These are phyloP conservation scores for Heritiera fomes DNA, from an alignment of 345 rosid species.

Conservation along the genomic window DNA sequence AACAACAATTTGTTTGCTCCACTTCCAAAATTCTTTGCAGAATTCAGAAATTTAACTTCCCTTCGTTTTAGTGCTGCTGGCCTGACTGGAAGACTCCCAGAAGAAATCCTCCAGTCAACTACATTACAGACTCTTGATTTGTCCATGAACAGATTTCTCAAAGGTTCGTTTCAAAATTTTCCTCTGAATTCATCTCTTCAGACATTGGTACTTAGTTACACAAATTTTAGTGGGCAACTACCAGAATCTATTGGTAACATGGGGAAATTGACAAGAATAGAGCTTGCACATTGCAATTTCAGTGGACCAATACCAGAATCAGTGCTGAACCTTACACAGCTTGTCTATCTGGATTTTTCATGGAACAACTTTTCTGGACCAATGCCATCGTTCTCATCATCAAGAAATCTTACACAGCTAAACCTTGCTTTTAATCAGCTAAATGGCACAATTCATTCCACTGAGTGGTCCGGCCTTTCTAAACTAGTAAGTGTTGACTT, in stretches of 20 bases:
- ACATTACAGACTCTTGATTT: slow-evolving; percentile 36
- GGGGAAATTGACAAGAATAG: slow-evolving; percentile 28
- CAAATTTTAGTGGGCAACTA: slow-evolving; percentile 30
- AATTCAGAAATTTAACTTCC: slow-evolving; percentile 19
- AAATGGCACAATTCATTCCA: slow-evolving; percentile 29
- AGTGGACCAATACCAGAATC: slow-evolving; percentile 29
- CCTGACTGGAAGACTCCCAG: slow-evolving; percentile 33
- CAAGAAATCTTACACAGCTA: slow-evolving; percentile 30
- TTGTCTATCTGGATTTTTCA: slow-evolving; percentile 35
- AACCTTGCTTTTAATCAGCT: slow-evolving; percentile 38
- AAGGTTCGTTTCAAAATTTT: slow-evolving; percentile 23
- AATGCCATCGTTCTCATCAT: slow-evolving; percentile 32
- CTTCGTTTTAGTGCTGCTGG: neutral
- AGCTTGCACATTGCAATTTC: neutral
- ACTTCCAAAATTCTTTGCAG: slow-evolving; percentile 35
- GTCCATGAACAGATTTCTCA: slow-evolving; percentile 22
- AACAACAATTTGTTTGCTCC: slow-evolving; percentile 24
- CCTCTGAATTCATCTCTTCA: slow-evolving; percentile 25
- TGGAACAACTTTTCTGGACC: slow-evolving; percentile 21
- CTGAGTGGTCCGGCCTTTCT: slow-evolving; percentile 27
- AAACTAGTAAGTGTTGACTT: slow-evolving; percentile 37
- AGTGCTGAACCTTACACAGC: slow-evolving; percentile 14
- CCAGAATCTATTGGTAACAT: slow-evolving; percentile 34
- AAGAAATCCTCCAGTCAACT: slow-evolving; percentile 24
- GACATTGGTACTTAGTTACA: slow-evolving; percentile 26